Evolutionary conservation across 306 rosid species (phyloP).

Genomic region (Inga leiocalycina): DNA sequence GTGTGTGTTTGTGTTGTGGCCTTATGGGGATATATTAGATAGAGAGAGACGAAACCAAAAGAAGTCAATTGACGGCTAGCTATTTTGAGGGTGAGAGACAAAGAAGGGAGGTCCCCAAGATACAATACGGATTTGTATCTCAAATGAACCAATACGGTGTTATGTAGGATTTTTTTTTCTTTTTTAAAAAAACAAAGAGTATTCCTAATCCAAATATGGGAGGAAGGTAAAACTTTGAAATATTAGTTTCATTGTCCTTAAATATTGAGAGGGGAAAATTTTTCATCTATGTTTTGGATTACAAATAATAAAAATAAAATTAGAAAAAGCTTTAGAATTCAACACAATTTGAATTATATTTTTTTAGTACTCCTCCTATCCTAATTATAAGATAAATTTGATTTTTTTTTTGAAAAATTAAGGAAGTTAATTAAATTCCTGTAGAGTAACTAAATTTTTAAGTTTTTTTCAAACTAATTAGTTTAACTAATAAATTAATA

Average conservation of each 20-base stretch:
- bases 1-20: neutral
- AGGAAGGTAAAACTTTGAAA: too few species aligned
- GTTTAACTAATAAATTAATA: too few species aligned
- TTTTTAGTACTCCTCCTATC: too few species aligned
- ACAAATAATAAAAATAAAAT: too few species aligned
- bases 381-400: too few species aligned
- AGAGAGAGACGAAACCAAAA: constrained; percentile 26
- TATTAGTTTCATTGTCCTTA: neutral
- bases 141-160: neutral
- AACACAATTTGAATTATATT: neutral
- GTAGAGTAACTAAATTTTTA: too few species aligned
- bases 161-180: too few species aligned
- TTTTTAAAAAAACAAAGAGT: too few species aligned
- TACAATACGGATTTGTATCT: neutral
- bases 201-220: too few species aligned
- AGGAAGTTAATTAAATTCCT: too few species aligned
- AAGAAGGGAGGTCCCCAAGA: constrained; percentile 53
- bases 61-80: constrained; percentile 54
- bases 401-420: too few species aligned
- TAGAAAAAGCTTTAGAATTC: neutral
- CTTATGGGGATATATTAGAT: constrained; percentile 11
- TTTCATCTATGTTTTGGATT: neutral
- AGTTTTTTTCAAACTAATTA: too few species aligned
- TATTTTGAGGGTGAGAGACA: neutral
- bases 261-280: neutral